Conservation (phyloP, 202 grass and related monocot genomes). For the Digitaria exilis region DNA sequence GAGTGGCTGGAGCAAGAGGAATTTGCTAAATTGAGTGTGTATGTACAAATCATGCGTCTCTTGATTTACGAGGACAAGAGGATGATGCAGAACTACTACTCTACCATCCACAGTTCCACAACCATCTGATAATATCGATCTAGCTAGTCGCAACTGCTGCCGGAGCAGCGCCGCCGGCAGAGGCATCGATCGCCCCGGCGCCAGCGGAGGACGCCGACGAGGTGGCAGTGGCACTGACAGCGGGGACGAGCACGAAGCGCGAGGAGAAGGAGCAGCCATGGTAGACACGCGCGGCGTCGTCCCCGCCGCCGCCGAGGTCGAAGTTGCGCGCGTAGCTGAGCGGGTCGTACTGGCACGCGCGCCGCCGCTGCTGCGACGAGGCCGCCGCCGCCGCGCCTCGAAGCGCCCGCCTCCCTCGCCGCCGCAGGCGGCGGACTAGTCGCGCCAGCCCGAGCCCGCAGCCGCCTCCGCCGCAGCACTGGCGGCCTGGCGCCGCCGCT, state of each 20-base stretch:
- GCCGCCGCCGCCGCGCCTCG: slow-evolving; percentile 20
- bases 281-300: slow-evolving; percentile 41
- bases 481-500: neutral
- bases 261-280: slow-evolving; percentile 69
- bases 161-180: too few species aligned
- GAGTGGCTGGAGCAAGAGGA: too few species aligned
- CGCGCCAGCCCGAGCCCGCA: slow-evolving; percentile 51
- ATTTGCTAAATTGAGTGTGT: too few species aligned
- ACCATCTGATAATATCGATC: too few species aligned
- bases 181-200: too few species aligned
- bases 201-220: neutral
- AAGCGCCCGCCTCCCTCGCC: slow-evolving; percentile 46
- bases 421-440: slow-evolving; percentile 61
- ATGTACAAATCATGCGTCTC: too few species aligned
- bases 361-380: neutral
- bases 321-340: slow-evolving; percentile 83
- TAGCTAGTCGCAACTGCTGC: too few species aligned
- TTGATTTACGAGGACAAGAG: too few species aligned
- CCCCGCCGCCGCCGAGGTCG: slow-evolving; percentile 41
- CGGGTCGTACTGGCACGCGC: slow-evolving; percentile 65
- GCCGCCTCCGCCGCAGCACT: slow-evolving; percentile 2
- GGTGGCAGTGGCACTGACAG: neutral
- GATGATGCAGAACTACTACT: too few species aligned
- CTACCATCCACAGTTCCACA: too few species aligned
- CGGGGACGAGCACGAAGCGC: slow-evolving; percentile 49